These are phyloP conservation scores for Nitzschia sp. DNA, from an alignment of 108 stramenopile genomes.

Conservation along the genomic window DNA sequence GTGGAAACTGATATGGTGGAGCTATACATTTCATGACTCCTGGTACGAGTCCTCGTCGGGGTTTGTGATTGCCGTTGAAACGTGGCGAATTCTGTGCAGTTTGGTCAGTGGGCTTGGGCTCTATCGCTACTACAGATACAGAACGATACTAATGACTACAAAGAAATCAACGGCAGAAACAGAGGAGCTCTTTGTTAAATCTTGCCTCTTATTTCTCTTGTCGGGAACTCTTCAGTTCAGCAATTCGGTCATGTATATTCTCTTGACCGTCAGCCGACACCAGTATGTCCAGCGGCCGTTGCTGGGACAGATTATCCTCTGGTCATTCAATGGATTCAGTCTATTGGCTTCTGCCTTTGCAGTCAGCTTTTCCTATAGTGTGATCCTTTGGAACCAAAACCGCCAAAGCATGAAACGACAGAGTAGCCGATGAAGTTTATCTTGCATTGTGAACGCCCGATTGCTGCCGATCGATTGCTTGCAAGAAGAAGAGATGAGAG, in stretches of 20 bases:
- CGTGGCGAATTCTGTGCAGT: neutral
- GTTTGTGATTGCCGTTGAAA: neutral
- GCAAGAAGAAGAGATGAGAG: too few relatives aligned
- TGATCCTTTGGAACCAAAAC: too few relatives aligned
- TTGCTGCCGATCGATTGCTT: too few relatives aligned
- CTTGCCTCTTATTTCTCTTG: neutral
- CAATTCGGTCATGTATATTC: neutral
- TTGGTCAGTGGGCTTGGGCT: neutral
- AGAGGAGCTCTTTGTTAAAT: neutral
- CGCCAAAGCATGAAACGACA: too few relatives aligned
- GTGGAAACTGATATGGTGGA: slow-evolving; percentile 10
- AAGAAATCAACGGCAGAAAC: neutral
- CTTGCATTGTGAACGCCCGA: too few relatives aligned
- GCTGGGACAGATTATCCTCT: neutral
- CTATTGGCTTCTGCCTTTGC: neutral
- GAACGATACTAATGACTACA: neutral
- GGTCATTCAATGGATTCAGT: neutral
- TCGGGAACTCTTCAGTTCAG: neutral
- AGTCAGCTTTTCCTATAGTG: neutral
- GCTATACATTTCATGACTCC: neutral
- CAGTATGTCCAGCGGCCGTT: neutral
- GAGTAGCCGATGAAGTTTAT: too few relatives aligned
- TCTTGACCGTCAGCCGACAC: neutral
- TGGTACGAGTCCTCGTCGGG: neutral
- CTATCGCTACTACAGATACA: neutral